phyloP scores from a whole-genome alignment of 2,329 filamentous ascomycete species.

The Elsinoe batatas region DNA sequence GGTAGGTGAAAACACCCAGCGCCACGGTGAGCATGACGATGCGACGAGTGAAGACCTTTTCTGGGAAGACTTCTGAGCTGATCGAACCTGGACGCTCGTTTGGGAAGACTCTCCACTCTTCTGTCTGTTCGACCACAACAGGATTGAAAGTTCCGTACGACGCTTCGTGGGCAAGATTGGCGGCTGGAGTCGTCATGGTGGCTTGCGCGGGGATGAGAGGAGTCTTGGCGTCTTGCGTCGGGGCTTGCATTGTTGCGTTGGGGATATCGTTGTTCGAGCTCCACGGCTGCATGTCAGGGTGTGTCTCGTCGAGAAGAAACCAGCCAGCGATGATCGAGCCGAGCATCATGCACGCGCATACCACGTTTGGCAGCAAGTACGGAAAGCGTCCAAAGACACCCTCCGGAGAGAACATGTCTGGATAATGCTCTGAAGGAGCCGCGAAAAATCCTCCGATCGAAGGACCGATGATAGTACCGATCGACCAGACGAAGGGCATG shows the following conservation, averaged over 20 bases:
- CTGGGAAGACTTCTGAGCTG: conserved; percentile 24
- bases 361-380: conserved; percentile 79
- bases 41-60: conserved; percentile 49
- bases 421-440: conserved; percentile 65
- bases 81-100: conserved; percentile 31
- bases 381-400: conserved; percentile 70
- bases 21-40: conserved; percentile 71
- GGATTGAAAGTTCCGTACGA: conserved; percentile 36
- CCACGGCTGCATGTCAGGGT: conserved; percentile 65
- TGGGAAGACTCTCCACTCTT: conserved; percentile 41
- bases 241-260: conserved; percentile 22
- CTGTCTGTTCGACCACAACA: conserved; percentile 43
- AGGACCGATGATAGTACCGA: conserved; percentile 81
- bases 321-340: conserved; percentile 73
- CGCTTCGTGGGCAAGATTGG: conserved; percentile 65
- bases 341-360: conserved; percentile 68
- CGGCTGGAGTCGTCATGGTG: conserved; percentile 61
- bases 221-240: conserved; percentile 49
- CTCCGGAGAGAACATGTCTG: conserved; percentile 54
- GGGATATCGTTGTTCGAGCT: conserved; percentile 17
- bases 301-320: conserved; percentile 75
- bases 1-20: conserved; percentile 83
- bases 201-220: conserved; percentile 62
- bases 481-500: conserved; percentile 90
- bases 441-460: conserved; percentile 82